Evolutionary conservation across 1,139 yeast species (phyloP).

Genomic region (Meyerozyma athensensis): DNA sequence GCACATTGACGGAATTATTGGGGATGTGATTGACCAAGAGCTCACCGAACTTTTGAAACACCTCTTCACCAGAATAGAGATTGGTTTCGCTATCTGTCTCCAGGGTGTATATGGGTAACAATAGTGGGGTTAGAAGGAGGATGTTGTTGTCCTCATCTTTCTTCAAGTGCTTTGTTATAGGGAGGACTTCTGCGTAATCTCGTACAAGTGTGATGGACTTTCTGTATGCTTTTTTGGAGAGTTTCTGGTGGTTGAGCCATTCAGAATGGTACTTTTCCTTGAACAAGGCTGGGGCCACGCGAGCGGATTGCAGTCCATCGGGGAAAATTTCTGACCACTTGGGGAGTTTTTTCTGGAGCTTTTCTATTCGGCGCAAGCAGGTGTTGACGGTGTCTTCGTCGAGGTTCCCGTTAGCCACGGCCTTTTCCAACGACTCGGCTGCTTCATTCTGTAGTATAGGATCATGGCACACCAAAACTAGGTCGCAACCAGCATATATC

Average conservation of each 20-base stretch:
- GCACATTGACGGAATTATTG: slow-evolving; percentile 40
- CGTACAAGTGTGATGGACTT: slow-evolving; percentile 53
- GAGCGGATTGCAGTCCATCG: slow-evolving; percentile 28
- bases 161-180: slow-evolving; percentile 41
- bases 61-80: slow-evolving; percentile 52
- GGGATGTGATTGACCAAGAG: slow-evolving; percentile 29
- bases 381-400: slow-evolving; percentile 43
- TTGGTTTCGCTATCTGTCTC: slow-evolving; percentile 9
- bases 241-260: slow-evolving; percentile 41
- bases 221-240: slow-evolving; percentile 47
- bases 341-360: slow-evolving; percentile 40
- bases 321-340: slow-evolving; percentile 49
- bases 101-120: slow-evolving; percentile 39
- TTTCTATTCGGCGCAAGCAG: slow-evolving; percentile 42
- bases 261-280: slow-evolving; percentile 25
- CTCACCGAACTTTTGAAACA: slow-evolving; percentile 49
- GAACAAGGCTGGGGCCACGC: slow-evolving; percentile 18
- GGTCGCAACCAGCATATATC: slow-evolving; percentile 61
- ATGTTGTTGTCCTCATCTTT: slow-evolving; percentile 28
- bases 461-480: slow-evolving; percentile 61
- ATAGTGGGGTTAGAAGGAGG: slow-evolving; percentile 50
- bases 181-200: slow-evolving; percentile 50
- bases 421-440: slow-evolving; percentile 49
- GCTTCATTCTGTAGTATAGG: slow-evolving; percentile 56
- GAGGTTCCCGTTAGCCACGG: slow-evolving; percentile 48